Conservation (phyloP, 345 rosid species). For the Ceriops decandra region DNA sequence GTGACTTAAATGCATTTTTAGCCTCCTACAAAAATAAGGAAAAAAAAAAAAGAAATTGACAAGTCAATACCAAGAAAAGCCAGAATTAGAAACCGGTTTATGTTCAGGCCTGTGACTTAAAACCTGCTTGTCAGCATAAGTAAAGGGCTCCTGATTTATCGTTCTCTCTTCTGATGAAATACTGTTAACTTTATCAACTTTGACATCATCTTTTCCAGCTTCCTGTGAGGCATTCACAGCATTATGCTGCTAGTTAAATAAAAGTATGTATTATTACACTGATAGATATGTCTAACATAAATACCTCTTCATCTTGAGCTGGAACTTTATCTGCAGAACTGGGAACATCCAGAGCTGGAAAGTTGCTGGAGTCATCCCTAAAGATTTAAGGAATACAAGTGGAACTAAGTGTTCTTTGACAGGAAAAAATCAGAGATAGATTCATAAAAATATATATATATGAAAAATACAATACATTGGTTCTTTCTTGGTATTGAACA, state of each 20-base stretch:
- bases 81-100: slow-evolving; percentile 9
- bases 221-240: slow-evolving; percentile 35
- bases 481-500: slow-evolving; percentile 26
- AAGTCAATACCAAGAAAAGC: slow-evolving; percentile 16
- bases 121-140: slow-evolving; percentile 68
- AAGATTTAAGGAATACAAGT: slow-evolving; percentile 15
- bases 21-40: slow-evolving; percentile 54
- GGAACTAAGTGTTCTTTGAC: slow-evolving; percentile 11
- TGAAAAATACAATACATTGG: slow-evolving; percentile 43
- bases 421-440: background rate
- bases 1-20: slow-evolving; percentile 69
- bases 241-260: slow-evolving; percentile 14
- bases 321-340: slow-evolving; percentile 32
- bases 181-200: slow-evolving; percentile 39
- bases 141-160: slow-evolving; percentile 46
- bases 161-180: slow-evolving; percentile 52
- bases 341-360: slow-evolving; percentile 27
- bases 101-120: slow-evolving; percentile 15
- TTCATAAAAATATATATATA: background rate
- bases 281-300: background rate
- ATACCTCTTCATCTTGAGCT: slow-evolving; percentile 39
- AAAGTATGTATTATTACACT: slow-evolving; percentile 7
- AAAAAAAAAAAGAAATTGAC: slow-evolving; percentile 12
- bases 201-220: slow-evolving; percentile 36
- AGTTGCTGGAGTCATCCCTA: slow-evolving; percentile 32